Base-by-base conservation (phyloP, 345 rosid species). In the Bruguiera gymnorhiza region DNA sequence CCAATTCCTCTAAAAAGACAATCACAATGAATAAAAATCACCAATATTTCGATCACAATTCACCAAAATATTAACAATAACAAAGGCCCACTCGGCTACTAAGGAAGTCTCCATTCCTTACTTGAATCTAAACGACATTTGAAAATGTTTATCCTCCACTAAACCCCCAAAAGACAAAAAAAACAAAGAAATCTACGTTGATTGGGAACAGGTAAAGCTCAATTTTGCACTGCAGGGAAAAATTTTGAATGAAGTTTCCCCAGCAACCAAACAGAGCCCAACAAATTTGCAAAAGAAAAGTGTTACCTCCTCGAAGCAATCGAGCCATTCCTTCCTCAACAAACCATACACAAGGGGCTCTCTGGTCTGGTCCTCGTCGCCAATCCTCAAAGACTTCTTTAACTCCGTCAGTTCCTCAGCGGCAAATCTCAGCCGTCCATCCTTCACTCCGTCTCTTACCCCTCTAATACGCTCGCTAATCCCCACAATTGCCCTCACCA, bases 281-380 rank as follows among this genome's bases (percentile, higher is more conserved):
- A 46, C 18, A 3, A 50, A 66, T 6, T 50, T 6, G 13, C 20
- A 27, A 53, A 16, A 19, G 20, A 50, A 31, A 36, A 23, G 59
- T 34, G 26, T 18, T 84, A 92, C 99, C 92, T 87, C 87, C 53
- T 95, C 99, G 70, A 90, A 95, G 80, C 90, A 87, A 73, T 79
- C 86, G 21, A 76, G 70, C 99, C 97, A 95, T 72, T 86, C 89
- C 34, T 86, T 81, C 79, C 91, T 83, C 76, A 95, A 72, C 76
- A 95, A 71, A 37, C 81, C 82, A 20, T 90, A 90, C 1, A 87
- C 91, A 21, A 84, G 70, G 37, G 99, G 99, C 70, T 94, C 97
- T 9, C 81, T 83, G 15, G 57, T 23, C 10, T 73, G 89, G 65
- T 82, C 88, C 69, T 84, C 88, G 36, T 89, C 86, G 29, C 82